Evolutionary conservation across 306 rosid species (phyloP).

Genomic region (Cyamopsis tetragonoloba): DNA sequence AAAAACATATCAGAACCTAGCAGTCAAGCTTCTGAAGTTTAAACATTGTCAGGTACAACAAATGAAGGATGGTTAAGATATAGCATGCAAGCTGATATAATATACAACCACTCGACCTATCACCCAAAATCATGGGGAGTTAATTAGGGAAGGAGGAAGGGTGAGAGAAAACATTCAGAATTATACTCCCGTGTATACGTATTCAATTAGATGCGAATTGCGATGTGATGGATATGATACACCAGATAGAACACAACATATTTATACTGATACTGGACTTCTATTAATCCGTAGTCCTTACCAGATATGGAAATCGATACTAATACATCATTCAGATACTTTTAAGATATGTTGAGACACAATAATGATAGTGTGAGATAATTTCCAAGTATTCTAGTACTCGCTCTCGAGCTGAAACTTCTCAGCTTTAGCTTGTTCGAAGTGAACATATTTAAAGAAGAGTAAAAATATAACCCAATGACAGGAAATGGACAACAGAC

Average conservation of each 20-base stretch:
- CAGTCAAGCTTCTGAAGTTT: not conserved
- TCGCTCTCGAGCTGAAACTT: no score
- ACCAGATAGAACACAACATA: not conserved
- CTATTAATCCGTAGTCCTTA: not conserved
- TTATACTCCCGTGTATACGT: not conserved
- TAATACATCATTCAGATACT: no score
- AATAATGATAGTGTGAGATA: no score
- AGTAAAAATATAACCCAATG: not conserved
- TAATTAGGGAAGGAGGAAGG: not conserved
- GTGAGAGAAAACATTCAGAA: not conserved
- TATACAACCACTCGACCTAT: no score
- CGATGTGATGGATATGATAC: not conserved
- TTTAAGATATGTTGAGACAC: not conserved
- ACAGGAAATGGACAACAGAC: no score
- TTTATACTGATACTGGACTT: not conserved
- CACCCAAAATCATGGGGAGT: no score
- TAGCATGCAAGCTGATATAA: no score
- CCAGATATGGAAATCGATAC: not conserved
- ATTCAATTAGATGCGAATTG: not conserved
- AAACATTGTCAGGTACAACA: not conserved
- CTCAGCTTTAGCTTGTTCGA: no score
- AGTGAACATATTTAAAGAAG: no score
- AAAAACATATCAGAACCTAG: not conserved
- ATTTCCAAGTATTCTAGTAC: no score
- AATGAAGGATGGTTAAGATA: no score